Conservation (phyloP, 2,329 filamentous ascomycete species). For the Penicillium sp. region DNA sequence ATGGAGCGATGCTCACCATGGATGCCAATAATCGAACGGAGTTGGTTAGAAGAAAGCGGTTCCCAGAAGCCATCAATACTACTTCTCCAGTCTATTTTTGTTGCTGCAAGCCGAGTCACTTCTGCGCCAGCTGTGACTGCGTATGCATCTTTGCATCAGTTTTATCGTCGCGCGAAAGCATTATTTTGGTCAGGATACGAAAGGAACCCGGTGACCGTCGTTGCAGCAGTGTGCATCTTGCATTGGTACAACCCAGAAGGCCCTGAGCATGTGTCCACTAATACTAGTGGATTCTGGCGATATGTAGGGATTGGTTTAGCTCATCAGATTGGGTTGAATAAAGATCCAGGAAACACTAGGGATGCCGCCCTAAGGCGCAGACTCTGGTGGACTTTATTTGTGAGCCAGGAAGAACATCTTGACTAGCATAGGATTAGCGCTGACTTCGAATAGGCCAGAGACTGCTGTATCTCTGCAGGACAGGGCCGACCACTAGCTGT, state of each 20-base stretch:
- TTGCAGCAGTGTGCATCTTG: conserved; percentile 33
- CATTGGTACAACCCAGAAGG: conserved; percentile 39
- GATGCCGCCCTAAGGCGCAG: conserved; percentile 40
- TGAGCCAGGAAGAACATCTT: conserved; percentile 20
- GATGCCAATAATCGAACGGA: conserved; percentile 35
- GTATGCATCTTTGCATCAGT: conserved; percentile 32
- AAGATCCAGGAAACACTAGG: conserved; percentile 37
- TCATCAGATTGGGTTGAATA: conserved; percentile 48
- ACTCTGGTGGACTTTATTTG: conserved; percentile 47
- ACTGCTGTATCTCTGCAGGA: conserved; percentile 44
- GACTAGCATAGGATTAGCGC: background rate
- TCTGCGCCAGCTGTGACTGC: conserved; percentile 32
- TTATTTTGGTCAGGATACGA: conserved; percentile 36
- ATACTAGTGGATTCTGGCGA: conserved; percentile 48
- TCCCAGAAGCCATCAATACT: conserved; percentile 30
- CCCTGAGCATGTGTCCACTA: conserved; percentile 40
- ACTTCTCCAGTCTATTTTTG: conserved; percentile 42
- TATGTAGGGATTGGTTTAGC: conserved; percentile 44
- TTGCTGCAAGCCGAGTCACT: conserved; percentile 44
- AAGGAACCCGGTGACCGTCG: conserved; percentile 32
- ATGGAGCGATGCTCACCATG: conserved; percentile 34
- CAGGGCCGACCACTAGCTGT: conserved; percentile 44
- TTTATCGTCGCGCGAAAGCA: conserved; percentile 36
- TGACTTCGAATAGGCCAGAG: conserved; percentile 29
- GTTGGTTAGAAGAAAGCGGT: conserved; percentile 30